Base-by-base conservation (phyloP, 345 rosid species). In the Carallia pectinifolia region DNA sequence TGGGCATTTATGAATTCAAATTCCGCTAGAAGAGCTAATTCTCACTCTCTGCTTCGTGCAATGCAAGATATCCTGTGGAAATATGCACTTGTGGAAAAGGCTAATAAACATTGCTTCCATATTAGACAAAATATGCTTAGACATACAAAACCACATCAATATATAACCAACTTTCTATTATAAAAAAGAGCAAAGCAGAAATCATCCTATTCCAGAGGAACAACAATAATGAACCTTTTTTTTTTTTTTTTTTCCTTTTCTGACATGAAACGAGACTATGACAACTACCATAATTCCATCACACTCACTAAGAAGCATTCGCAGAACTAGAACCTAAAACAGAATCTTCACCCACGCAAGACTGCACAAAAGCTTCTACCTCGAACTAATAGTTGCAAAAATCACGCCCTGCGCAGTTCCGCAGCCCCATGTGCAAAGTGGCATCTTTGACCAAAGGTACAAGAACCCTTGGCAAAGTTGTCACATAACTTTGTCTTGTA, bases 371-470 rank as follows among this genome's bases (percentile, higher is more conserved):
- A 61, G 47, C 38, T 6, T 27, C 29, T 50, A 62, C 53, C 39
- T 17, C 23, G 6, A 62, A 50, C 16, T 37, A 60, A 47, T 30
- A 8, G 58, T 19, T 37, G 39, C 30, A 54, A 74, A 50, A 56
- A 30, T 4, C 65, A 52, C 13, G 73, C 64, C 78, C 85, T 93
- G 58, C 94, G 93, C 76, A 93, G 66, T 76, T 93, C 98, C 0
- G 87, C 87, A 62, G 89, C 86, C 1, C 98, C 96, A n/a, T 91
- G 98, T 36, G 96, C 98, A 76, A 93, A 93, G 86, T 91, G 93
- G 65, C 99, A 95, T 77, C 89, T 86, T 29, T 89, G 89, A 33
- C 98, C 98, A 59, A 92, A 95, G 62, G 84, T 89, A 82, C 99
- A 95, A 68, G 78, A 79, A 56, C 98, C 98, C 66, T 92, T 89